Conservation (phyloP, 768 basidiomycete genomes). For the Cystoderma amianthinum region DNA sequence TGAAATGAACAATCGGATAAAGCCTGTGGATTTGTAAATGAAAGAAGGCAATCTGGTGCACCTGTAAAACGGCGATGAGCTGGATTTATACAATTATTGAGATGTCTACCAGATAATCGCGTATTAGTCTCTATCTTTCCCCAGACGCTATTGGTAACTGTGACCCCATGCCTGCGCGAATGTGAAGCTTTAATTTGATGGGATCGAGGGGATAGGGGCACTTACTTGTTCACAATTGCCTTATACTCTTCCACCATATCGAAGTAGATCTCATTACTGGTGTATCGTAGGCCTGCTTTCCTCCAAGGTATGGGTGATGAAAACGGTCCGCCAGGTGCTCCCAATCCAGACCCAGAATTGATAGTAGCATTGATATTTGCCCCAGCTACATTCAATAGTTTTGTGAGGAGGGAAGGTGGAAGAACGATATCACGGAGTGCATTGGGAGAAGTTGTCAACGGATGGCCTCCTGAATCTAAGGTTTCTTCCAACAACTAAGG, state of each 20-base stretch:
- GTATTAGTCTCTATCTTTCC: constrained; percentile 77
- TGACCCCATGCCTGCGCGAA: constrained; percentile 53
- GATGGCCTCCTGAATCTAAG: constrained; percentile 89
- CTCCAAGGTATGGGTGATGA: constrained; percentile 94
- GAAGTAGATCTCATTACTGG: constrained; percentile 90
- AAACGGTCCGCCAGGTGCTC: constrained; percentile 47
- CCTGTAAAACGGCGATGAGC: constrained; percentile 35
- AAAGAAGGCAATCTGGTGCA: constrained; percentile 81
- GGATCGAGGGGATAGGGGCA: constrained; percentile 1
- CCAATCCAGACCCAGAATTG: constrained; percentile 35
- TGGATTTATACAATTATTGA: background rate
- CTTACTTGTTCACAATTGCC: constrained; percentile 73
- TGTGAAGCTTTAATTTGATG: background rate
- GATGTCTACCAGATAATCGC: constrained; percentile 60
- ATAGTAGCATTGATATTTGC: constrained; percentile 42
- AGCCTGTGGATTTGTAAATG: constrained; percentile 68
- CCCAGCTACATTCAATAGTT: constrained; percentile 49
- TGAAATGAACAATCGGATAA: constrained; percentile 84
- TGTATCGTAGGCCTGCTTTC: constrained; percentile 73
- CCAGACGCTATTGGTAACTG: constrained; percentile 61
- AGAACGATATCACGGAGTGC: constrained; percentile 90
- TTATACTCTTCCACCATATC: constrained; percentile 81
- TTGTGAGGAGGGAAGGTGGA: constrained; percentile 81
- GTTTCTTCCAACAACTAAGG: constrained; percentile 86
- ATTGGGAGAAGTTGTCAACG: constrained; percentile 85